Evolutionary conservation across 495 filamentous ascomycete species (phyloP), one percentile per base, ranked within the genome.

Genomic region (Chaetomium tenue): DNA sequence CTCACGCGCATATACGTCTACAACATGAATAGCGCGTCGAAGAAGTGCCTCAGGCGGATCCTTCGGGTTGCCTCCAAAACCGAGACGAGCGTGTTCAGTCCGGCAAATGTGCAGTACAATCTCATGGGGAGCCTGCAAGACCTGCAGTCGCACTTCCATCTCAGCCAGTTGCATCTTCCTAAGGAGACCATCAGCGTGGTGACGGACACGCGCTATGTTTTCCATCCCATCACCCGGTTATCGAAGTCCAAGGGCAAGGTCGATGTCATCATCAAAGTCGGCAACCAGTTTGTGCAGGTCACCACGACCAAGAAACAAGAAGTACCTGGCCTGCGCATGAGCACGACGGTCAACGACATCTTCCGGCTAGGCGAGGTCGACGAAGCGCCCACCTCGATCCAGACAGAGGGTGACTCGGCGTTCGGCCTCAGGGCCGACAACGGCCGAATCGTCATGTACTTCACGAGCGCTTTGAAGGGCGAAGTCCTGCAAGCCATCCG

Each of bases 371-470:
- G 81, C 13, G 86, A 88, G 51, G 77, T 89, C 12, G 86, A 87
- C 48, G 86, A 89, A 71, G 83, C 86, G 12, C 78, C 83, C 9
- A 84, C 82, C 11, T 82, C 84, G 5, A 85, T 87, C 63, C 79
- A 83, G 63, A 85, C 83, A 0, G 86, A 88, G 56, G 85, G 88
- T 42, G 85, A 88, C 70, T 84, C 84, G n/a, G 83, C 85, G 5
- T 89, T 89, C 72, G 86, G 86, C 0, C 75, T 89, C 20, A 78
- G 85, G 56, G 86, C 85, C 2, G 86, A 88, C 63, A 86, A 85
- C 65, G 86, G 86, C 65, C 88, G 85, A 73, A 84, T 86, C 48
- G 80, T 85, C 59, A 86, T 88, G 83, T 87, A 84, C 71, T 89
- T 88, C 68, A 84, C 83, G 20, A 87, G 85, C 60, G 77, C 83